phyloP scores from a whole-genome alignment of 768 basidiomycete genomes.

The Crepidotus variabilis region DNA sequence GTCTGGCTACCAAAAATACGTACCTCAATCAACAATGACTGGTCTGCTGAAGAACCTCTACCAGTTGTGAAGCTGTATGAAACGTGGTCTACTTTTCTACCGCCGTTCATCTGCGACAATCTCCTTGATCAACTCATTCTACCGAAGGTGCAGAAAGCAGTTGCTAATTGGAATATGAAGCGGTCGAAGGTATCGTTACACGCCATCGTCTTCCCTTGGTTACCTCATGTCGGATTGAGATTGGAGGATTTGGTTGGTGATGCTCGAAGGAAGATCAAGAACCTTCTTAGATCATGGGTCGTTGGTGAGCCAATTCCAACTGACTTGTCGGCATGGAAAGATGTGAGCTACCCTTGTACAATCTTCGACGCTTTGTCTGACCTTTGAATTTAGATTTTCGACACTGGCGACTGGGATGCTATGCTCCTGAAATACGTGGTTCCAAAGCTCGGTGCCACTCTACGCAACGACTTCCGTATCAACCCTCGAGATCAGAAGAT shows the following conservation, averaged over 20 bases:
- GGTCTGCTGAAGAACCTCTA: constrained; percentile 70
- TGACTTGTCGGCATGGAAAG: constrained; percentile 80
- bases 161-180: constrained; percentile 79
- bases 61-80: constrained; percentile 84
- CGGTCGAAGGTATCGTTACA: constrained; percentile 60
- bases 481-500: constrained; percentile 92
- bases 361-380: constrained; percentile 1
- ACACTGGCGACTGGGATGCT: constrained; percentile 81
- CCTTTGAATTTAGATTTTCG: constrained; percentile 59
- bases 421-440: constrained; percentile 88
- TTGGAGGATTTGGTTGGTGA: constrained; percentile 85
- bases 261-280: constrained; percentile 82
- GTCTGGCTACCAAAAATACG: constrained; percentile 95
- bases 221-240: constrained; percentile 81
- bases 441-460: constrained; percentile 79
- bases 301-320: constrained; percentile 67
- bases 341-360: constrained; percentile 42
- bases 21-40: constrained; percentile 91
- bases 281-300: constrained; percentile 71
- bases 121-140: constrained; percentile 93
- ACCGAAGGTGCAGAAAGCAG: constrained; percentile 84
- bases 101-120: constrained; percentile 90
- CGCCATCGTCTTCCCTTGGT: constrained; percentile 90
- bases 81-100: constrained; percentile 83
- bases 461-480: constrained; percentile 84